A percentile compares a stretch with the other conserved stretches of the same genome.
Conservation (phyloP, 73 alveolate species). For the Tetrahymena thermophila region DNA sequence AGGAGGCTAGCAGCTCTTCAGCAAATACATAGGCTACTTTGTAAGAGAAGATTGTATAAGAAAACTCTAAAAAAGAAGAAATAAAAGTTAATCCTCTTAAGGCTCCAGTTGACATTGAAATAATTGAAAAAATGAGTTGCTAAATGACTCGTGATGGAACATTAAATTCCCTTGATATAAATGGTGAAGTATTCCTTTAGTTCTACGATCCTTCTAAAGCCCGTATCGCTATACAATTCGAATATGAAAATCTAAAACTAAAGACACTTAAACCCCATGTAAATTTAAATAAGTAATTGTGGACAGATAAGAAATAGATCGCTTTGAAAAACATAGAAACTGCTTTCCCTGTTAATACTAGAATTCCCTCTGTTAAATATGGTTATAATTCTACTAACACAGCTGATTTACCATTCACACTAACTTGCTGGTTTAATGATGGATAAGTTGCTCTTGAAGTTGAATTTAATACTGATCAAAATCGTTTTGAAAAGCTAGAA, state of each 20-base stretch:
- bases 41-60: neutral
- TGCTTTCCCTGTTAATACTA: neutral
- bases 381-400: neutral
- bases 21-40: neutral
- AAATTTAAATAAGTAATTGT: neutral
- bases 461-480: neutral
- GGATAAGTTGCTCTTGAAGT: neutral
- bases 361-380: neutral
- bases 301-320: neutral
- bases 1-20: neutral
- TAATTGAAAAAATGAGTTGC: neutral
- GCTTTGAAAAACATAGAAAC: neutral
- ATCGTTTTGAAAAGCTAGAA: neutral
- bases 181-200: neutral
- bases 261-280: neutral
- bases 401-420: neutral
- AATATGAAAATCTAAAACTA: neutral
- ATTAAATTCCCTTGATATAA: neutral
- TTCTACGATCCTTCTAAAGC: neutral
- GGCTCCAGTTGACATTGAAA: neutral
- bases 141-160: neutral
- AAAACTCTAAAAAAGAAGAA: neutral
- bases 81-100: neutral
- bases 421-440: neutral
- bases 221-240: neutral